Conservation (phyloP, 2,329 filamentous ascomycete species). For the Cercospora sp. region DNA sequence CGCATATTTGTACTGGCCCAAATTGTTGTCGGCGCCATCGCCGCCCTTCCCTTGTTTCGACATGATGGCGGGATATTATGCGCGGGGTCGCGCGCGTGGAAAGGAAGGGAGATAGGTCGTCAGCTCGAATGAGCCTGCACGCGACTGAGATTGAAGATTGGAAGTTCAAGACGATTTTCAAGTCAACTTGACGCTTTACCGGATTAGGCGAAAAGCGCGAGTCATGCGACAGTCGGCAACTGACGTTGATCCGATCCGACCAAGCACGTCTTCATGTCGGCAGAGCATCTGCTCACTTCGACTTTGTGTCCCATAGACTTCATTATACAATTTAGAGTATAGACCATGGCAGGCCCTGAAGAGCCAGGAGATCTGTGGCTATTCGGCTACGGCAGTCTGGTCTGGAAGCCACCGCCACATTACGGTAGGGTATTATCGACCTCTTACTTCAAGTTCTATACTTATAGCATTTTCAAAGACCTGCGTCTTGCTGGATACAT, state of each 20-base stretch:
- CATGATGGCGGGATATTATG: conserved; percentile 27
- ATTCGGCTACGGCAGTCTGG: conserved; percentile 96
- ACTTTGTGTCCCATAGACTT: background rate
- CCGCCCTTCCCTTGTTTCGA: conserved; percentile 29
- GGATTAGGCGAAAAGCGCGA: background rate
- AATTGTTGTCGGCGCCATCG: conserved; percentile 36
- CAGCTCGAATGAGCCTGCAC: conserved; percentile 11
- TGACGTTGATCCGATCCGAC: background rate
- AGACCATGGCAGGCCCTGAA: background rate
- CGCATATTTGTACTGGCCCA: conserved; percentile 43
- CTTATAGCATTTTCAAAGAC: conserved; percentile 55
- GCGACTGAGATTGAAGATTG: background rate
- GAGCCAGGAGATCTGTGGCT: conserved; percentile 71
- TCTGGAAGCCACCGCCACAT: conserved; percentile 97
- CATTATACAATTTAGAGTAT: background rate
- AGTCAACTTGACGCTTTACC: background rate
- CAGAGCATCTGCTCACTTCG: background rate
- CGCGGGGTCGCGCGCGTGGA: background rate
- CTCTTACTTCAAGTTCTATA: background rate
- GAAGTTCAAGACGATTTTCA: conserved; percentile 1
- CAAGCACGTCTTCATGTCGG: background rate
- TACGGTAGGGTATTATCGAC: conserved; percentile 64
- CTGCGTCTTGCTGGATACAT: conserved; percentile 85
- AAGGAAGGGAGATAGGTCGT: background rate
- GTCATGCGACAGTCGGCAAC: background rate